Evolutionary conservation across 495 filamentous ascomycete species (phyloP), one percentile per base, ranked within the genome.

Genomic region (Aspergillus sclerotiicarbonarius): DNA sequence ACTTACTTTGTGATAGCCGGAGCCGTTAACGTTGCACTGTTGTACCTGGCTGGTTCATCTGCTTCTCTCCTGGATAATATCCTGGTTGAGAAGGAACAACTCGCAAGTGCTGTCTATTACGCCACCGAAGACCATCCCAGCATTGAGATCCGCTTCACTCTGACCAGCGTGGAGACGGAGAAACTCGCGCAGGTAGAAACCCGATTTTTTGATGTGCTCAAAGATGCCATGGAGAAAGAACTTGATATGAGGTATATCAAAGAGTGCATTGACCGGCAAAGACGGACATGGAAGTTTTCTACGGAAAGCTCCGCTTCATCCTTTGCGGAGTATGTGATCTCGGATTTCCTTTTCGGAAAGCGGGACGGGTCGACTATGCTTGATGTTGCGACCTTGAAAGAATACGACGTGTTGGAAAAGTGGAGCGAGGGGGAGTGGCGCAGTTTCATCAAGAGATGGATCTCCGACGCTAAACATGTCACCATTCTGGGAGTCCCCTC

Each of bases 51-150:
- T 53, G 93, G 92, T 13, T 98, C 94, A 3, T 94, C 94, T 5
- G 90, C 96, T 2, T 93, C 92, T 2, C 77, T 98, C 13, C 75
- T 99, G 16, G 93, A 98, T 58, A 96, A 96, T 62, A 83, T 84
- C 18, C 80, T 99, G 53, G 94, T 99, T 9, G 95, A 99, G 64
- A 92, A 88, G 63, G 92, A 98, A 67, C 88, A 96, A 59, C 79
- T 97, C 54, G 90, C 91, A 10, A 96, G 92, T 74, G 87, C 84
- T 4, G 84, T 97, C 8, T 82, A 83, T 31, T 91, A 87, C 65
- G 83, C 81, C 64, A 87, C 81, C 45, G 91, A 96, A 51, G 75
- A 82, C 33, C 84, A 91, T 37, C 90, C 91, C n/a, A 86, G 87
- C 61, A 86, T 85, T 21, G 79, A 96, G 53, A 89, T 98, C 41